phyloP scores from a whole-genome alignment of 2,329 filamentous ascomycete species.

The Botrytis sinoallii region DNA sequence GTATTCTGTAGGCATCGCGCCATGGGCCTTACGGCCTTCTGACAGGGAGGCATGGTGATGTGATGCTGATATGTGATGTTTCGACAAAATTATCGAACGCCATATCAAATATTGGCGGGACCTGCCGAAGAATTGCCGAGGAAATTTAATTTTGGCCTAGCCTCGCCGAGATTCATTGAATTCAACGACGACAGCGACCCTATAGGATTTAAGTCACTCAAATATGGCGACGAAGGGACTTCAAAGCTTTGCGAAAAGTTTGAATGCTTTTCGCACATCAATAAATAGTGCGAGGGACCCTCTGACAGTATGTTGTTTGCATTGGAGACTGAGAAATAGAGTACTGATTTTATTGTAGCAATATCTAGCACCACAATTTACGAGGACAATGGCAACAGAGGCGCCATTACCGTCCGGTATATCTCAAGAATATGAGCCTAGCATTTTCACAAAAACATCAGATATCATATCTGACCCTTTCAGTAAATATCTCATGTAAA shows the following conservation, averaged over 20 bases:
- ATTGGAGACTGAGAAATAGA: not conserved
- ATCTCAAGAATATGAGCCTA: conserved; percentile 21
- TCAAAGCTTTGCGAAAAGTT: conserved; percentile 33
- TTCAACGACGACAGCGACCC: conserved; percentile 23
- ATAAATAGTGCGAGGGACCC: conserved; percentile 38
- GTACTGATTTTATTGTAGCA: conserved; percentile 41
- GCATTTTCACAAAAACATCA: conserved; percentile 19
- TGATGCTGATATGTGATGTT: conserved; percentile 25
- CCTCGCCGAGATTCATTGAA: conserved; percentile 22
- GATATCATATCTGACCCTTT: conserved; percentile 3
- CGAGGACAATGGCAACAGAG: conserved; percentile 50
- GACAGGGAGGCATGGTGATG: conserved; percentile 54
- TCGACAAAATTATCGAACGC: conserved; percentile 31
- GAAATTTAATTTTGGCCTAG: conserved; percentile 29
- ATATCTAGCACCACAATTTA: conserved; percentile 41
- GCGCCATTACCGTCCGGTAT: conserved; percentile 35
- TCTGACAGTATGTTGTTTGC: conserved; percentile 37
- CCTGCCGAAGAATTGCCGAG: conserved; percentile 30
- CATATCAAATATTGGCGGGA: conserved; percentile 22
- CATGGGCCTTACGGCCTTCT: conserved; percentile 56
- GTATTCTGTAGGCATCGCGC: conserved; percentile 50
- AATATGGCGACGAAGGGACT: conserved; percentile 38
- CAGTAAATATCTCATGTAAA: not conserved
- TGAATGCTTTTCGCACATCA: conserved; percentile 31
- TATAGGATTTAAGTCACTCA: conserved; percentile 20